Percentiles rank a stretch among this genome's conserved stretches.
These are phyloP conservation scores for Malassezia vespertilionis DNA, from an alignment of 1,284 basidiomycete genomes.

Conservation along the genomic window DNA sequence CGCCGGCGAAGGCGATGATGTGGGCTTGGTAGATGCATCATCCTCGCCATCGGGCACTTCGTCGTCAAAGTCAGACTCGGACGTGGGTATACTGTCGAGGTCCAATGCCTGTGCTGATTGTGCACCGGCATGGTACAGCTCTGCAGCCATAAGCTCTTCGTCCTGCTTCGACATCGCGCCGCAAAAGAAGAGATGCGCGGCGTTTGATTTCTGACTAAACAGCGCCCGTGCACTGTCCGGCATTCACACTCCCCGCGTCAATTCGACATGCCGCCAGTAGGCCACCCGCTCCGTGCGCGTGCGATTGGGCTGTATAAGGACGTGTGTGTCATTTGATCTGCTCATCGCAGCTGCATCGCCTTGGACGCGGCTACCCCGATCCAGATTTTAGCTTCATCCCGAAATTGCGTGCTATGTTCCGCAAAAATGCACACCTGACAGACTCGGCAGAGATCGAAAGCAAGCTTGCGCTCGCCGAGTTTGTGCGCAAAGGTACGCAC, in stretches of 20 bases:
- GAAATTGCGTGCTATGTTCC: constrained; percentile 36
- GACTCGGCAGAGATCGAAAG: constrained; percentile 38
- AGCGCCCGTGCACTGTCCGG: constrained; percentile 1
- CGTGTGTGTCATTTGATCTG: constrained; percentile 12
- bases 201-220: constrained; percentile 12
- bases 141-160: not conserved
- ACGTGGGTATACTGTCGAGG: constrained; percentile 28
- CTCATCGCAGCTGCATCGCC: constrained; percentile 30
- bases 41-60: constrained; percentile 9
- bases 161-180: constrained; percentile 9
- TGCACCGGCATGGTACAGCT: not conserved
- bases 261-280: constrained; percentile 42
- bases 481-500: constrained; percentile 34
- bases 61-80: constrained; percentile 27
- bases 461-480: constrained; percentile 36
- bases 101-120: too few species aligned
- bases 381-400: constrained; percentile 42
- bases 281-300: constrained; percentile 36
- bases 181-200: not conserved
- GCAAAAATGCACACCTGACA: constrained; percentile 33
- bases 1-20: constrained; percentile 1
- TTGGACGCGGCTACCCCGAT: constrained; percentile 45
- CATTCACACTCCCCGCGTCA: too few species aligned
- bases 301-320: constrained; percentile 43
- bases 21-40: constrained; percentile 5